phyloP scores from a whole-genome alignment of 192 early-diverging fungal species.

The Entomortierella beljakovae region DNA sequence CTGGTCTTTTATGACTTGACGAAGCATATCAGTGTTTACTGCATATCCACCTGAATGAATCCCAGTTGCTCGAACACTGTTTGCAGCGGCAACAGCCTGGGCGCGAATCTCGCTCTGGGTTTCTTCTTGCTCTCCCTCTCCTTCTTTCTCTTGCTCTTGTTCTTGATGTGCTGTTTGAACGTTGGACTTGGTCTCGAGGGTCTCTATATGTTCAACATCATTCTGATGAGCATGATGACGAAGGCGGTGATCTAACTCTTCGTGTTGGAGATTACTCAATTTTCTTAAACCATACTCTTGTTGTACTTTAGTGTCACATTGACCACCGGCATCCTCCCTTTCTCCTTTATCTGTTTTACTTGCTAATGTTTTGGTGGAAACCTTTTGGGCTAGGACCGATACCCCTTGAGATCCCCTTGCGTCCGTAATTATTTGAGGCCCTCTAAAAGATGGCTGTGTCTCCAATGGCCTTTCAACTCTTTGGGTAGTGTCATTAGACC shows the following conservation, averaged over 20 bases:
- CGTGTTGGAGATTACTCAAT: not conserved
- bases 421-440: slow-evolving; percentile 21
- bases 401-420: too few relatives aligned
- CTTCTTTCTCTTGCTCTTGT: not conserved
- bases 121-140: slow-evolving; percentile 3
- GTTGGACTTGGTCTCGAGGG: too few relatives aligned
- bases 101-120: slow-evolving; percentile 34
- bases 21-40: slow-evolving; percentile 32
- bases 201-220: not conserved
- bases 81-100: slow-evolving; percentile 32
- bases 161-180: not conserved
- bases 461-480: not conserved
- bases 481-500: not conserved
- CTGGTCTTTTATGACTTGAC: slow-evolving; percentile 32
- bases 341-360: not conserved
- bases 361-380: too few relatives aligned
- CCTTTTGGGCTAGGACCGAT: too few relatives aligned
- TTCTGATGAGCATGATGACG: not conserved
- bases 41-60: slow-evolving; percentile 30
- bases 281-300: not conserved
- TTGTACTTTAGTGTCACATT: not conserved
- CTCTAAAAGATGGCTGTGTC: slow-evolving; percentile 11
- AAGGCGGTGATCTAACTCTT: not conserved
- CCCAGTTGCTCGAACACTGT: slow-evolving; percentile 43
- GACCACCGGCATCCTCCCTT: not conserved